Base-by-base conservation (phyloP, 2,329 filamentous ascomycete genomes). In the Rachicladosporium sp. region DNA sequence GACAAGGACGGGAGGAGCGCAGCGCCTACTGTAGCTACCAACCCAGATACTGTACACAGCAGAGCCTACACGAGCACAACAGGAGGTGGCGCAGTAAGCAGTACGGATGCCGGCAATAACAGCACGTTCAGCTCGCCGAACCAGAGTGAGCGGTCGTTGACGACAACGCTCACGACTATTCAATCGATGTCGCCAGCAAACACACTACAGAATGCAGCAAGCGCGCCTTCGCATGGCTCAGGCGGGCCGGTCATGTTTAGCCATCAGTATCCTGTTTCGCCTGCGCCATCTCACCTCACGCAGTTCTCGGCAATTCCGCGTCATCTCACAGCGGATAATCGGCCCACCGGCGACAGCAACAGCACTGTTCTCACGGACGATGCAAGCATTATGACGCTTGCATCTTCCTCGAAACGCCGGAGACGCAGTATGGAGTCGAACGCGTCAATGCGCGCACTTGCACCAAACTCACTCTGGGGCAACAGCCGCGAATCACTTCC, bases 341-440 rank as follows among this genome's bases (percentile, higher is more conserved):
- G 23, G 6, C 65, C 77, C 4, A 88, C 82, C 0, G 89, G 89
- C 59, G 74, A 70, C 37, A 75, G 73, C n/a, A 82, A 84, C 38
- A 87, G 88, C 61, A 85, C 84, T 51, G 70, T 89, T 4, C 67
- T 89, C 29, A 86, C 82, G 1, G 85, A 93, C 58, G 85, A 93
- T 56, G 85, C 85, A 13, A 89, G 83, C 19, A 88, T 93, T 49
- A 64, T 93, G 44, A 93, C 85, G 0, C 69, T 93, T 10, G 85
- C 85, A 2, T 89, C 83, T 3, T 88, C 82, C 0, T 85, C 80
- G 47, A 86, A 89, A 63, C 76, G 80, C 30, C 78, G 85, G 29
- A 74, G 84, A 36, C 75, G 83, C 44, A 88, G 82, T 23, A 78
- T 89, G 61, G 85, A 91, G 58, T 91, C 85, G 0, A 82, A 91